These are phyloP conservation scores for Arabidopsis lyrata DNA, from an alignment of 441 rosid species.

Conservation along the genomic window DNA sequence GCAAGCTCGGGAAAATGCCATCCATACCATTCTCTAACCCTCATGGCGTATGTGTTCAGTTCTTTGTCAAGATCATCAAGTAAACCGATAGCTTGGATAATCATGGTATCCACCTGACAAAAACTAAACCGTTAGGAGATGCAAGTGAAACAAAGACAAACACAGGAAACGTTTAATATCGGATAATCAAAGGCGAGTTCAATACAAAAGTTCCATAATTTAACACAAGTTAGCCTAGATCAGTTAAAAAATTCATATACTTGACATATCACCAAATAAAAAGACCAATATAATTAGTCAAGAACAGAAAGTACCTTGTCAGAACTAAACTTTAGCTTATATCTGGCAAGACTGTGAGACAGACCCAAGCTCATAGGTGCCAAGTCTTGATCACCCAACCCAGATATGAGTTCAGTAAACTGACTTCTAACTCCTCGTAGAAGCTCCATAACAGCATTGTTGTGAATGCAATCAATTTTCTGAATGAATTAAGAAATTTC, in stretches of 20 bases:
- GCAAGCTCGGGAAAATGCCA: conserved; percentile 99
- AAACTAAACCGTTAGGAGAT: not conserved
- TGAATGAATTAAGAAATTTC: conserved; percentile 41
- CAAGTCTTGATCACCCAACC: conserved; percentile 80
- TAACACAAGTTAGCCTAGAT: not conserved
- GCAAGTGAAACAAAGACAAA: conserved; percentile 16
- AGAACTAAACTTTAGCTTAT: conserved; percentile 89
- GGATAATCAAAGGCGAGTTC: not conserved
- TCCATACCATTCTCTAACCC: conserved; percentile 97
- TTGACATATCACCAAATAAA: not conserved
- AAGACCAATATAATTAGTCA: not conserved
- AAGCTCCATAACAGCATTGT: conserved; percentile 91
- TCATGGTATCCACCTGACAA: conserved; percentile 88
- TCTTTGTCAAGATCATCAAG: conserved; percentile 96
- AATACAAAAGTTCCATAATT: not conserved
- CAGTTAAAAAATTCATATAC: not conserved
- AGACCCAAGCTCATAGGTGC: conserved; percentile 98
- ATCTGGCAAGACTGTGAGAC: conserved; percentile 89
- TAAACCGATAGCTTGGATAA: conserved; percentile 90
- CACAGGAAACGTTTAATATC: not conserved
- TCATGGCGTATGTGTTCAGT: conserved; percentile 90
- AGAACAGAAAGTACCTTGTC: conserved; percentile 69
- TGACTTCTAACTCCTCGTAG: conserved; percentile 90
- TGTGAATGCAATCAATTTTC: conserved; percentile 94
- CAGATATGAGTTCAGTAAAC: conserved; percentile 85